phyloP scores from a whole-genome alignment of 371 early-diverging fungal genomes.

The Haplosporangium sp. region DNA sequence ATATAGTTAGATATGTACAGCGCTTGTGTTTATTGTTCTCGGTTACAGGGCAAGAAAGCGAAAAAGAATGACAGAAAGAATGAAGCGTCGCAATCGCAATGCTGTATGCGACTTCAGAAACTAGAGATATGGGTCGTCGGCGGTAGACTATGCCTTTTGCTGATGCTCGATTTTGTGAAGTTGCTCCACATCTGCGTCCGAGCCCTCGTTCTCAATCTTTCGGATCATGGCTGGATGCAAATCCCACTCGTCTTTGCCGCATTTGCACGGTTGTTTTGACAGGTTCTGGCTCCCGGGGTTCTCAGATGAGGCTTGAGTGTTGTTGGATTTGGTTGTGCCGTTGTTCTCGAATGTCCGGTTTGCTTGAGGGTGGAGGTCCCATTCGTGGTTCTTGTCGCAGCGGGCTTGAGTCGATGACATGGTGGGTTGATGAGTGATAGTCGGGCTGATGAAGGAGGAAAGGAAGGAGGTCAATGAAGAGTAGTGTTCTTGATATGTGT shows the following conservation, averaged over 20 bases:
- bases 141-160: neutral
- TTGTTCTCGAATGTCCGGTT: constrained; percentile 11
- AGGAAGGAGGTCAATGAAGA: neutral
- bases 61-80: too few relatives aligned
- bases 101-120: too few relatives aligned
- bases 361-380: constrained; percentile 12
- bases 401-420: neutral
- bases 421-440: neutral
- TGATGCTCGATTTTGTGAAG: constrained; percentile 32
- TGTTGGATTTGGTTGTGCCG: neutral
- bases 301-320: neutral
- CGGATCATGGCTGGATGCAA: constrained; percentile 33
- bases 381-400: constrained; percentile 5
- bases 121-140: too few relatives aligned
- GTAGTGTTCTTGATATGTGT: too few relatives aligned
- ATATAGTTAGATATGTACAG: too few relatives aligned
- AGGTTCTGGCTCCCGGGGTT: neutral
- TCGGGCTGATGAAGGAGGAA: neutral
- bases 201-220: constrained; percentile 39
- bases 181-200: constrained; percentile 9
- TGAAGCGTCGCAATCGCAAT: too few relatives aligned
- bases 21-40: too few relatives aligned
- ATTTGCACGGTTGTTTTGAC: constrained; percentile 1
- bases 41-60: too few relatives aligned
- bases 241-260: constrained; percentile 40